Evolutionary conservation across 1,139 yeast species (phyloP).

Genomic region (Taiozyma sp.): DNA sequence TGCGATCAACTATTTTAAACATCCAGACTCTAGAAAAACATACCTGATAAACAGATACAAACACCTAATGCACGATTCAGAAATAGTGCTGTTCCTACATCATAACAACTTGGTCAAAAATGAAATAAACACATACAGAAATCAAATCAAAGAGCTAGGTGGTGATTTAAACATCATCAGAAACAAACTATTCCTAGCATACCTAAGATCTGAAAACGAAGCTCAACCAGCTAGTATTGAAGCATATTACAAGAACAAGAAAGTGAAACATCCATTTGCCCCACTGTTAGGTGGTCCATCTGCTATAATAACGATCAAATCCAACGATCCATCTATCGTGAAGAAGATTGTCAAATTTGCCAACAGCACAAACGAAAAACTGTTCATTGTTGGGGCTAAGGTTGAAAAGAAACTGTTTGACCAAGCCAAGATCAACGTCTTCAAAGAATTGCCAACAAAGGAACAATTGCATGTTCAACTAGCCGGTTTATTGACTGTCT

Average conservation of each 20-base stretch:
- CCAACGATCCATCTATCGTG: slow-evolving; percentile 65
- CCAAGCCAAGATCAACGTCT: slow-evolving; percentile 46
- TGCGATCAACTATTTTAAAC: slow-evolving; percentile 22
- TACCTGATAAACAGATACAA: slow-evolving; percentile 77
- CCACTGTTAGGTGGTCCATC: slow-evolving; percentile 81
- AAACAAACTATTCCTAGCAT: slow-evolving; percentile 65
- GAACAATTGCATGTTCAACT: slow-evolving; percentile 74
- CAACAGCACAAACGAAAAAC: slow-evolving; percentile 59
- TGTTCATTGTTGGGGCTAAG: slow-evolving; percentile 81
- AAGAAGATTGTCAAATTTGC: slow-evolving; percentile 55
- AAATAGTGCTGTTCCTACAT: slow-evolving; percentile 71
- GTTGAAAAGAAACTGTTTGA: slow-evolving; percentile 58
- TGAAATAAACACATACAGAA: slow-evolving; percentile 61
- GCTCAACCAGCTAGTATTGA: slow-evolving; percentile 71
- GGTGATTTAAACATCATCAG: slow-evolving; percentile 64
- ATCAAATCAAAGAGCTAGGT: slow-evolving; percentile 56
- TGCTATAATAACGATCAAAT: slow-evolving; percentile 66
- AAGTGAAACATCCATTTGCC: slow-evolving; percentile 55
- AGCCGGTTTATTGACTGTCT: slow-evolving; percentile 74
- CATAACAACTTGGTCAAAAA: slow-evolving; percentile 71
- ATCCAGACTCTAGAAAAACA: slow-evolving; percentile 61
- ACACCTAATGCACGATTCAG: slow-evolving; percentile 57
- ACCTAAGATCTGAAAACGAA: slow-evolving; percentile 62
- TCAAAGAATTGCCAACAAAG: slow-evolving; percentile 69
- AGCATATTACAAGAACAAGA: slow-evolving; percentile 40